Conservation (phyloP, 345 rosid genomes). For the Moricandia moricandioides region DNA sequence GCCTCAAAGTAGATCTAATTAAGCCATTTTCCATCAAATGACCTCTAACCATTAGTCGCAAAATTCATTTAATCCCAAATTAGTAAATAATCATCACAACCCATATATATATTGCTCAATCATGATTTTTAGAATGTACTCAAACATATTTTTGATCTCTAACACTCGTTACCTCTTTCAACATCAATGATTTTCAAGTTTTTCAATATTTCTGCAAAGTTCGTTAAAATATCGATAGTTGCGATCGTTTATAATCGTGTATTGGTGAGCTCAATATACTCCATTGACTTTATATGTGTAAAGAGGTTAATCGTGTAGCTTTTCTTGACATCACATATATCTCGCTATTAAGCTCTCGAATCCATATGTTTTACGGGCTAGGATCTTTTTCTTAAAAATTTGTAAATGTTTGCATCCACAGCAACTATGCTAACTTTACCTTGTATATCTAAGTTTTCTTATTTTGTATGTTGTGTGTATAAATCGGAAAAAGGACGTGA, state of each 20-base stretch:
- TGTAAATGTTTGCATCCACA: constrained; percentile 3
- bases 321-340: constrained; percentile 15
- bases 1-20: not conserved
- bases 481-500: not conserved
- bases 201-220: not conserved
- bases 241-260: not conserved
- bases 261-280: constrained; percentile 22
- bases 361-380: constrained; percentile 1
- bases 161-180: constrained; percentile 7
- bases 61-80: not conserved
- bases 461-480: not conserved
- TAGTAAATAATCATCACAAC: constrained; percentile 13
- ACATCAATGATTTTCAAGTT: constrained; percentile 8
- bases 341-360: not conserved
- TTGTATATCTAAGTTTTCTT: not conserved
- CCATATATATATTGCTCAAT: constrained; percentile 17
- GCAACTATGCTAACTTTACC: constrained; percentile 15
- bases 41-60: constrained; percentile 6
- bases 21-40: constrained; percentile 27
- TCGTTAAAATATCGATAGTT: constrained; percentile 1
- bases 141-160: not conserved
- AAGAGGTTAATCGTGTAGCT: constrained; percentile 13
- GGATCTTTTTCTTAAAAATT: not conserved
- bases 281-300: constrained; percentile 11
- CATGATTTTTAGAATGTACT: constrained; percentile 1